Evolutionary conservation across 306 rosid species (phyloP).

Genomic region (Cicer bijugum): DNA sequence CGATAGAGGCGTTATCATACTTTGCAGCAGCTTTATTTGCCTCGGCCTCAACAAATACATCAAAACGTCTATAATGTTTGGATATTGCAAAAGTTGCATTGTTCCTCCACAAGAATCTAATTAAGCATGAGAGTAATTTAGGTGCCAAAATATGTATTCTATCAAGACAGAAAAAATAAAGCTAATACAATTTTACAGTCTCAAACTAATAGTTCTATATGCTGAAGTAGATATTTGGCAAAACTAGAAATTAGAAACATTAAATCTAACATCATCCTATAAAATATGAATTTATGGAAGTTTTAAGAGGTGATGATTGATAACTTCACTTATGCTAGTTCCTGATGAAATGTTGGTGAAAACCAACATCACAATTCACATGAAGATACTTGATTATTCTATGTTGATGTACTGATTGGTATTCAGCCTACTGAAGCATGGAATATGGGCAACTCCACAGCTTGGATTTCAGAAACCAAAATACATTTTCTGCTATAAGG

Average conservation of each 20-base stretch:
- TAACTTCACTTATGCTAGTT: constrained; percentile 3
- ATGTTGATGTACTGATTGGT: background rate
- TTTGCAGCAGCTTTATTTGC: constrained; percentile 95
- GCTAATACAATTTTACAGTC: background rate
- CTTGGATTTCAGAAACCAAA: constrained; percentile 21
- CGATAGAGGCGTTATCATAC: constrained; percentile 84
- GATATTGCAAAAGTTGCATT: constrained; percentile 94
- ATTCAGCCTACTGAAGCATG: constrained; percentile 16
- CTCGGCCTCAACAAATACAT: constrained; percentile 89
- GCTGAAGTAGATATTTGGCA: background rate
- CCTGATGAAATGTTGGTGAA: constrained; percentile 17
- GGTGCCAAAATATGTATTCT: constrained; percentile 14
- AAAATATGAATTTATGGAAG: background rate
- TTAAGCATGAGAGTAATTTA: constrained; percentile 23
- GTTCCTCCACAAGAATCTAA: constrained; percentile 96
- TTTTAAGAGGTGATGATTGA: background rate
- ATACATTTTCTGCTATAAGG: background rate
- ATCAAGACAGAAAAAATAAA: constrained; percentile 16
- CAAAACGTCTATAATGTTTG: constrained; percentile 91
- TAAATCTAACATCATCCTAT: background rate
- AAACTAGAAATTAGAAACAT: background rate
- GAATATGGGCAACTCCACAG: background rate
- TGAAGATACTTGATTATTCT: constrained; percentile 14
- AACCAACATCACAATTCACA: constrained; percentile 9
- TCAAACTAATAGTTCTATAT: background rate